These are phyloP conservation scores for Ogataea angusta DNA, from an alignment of 805 yeast species.

Conservation along the genomic window DNA sequence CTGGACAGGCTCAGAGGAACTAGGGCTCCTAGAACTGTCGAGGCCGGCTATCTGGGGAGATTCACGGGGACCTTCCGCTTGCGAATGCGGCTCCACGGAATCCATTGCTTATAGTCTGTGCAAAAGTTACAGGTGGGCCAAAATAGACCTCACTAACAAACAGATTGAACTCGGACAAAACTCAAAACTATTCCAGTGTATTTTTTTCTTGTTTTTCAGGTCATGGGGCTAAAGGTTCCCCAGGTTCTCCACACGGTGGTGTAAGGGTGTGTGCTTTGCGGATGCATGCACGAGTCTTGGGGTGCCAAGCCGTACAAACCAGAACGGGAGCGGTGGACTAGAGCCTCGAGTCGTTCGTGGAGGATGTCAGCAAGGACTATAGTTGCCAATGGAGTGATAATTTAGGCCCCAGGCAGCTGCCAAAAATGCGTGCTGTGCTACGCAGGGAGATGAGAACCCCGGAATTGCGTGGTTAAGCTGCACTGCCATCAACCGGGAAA, in stretches of 20 bases:
- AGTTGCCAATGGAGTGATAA: too few species aligned
- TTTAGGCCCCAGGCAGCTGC: neutral
- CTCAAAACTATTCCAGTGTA: neutral
- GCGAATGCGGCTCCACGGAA: neutral
- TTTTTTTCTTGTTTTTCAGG: slow-evolving; percentile 1
- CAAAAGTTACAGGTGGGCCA: neutral
- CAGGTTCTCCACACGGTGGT: slow-evolving; percentile 8
- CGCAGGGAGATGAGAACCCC: neutral
- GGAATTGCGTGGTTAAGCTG: slow-evolving; percentile 2
- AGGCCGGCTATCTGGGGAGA: neutral
- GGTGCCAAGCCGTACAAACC: too few species aligned
- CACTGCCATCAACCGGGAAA: too few species aligned
- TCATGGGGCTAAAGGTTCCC: slow-evolving; percentile 3
- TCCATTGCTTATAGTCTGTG: neutral
- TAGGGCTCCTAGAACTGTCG: neutral
- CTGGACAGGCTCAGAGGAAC: neutral
- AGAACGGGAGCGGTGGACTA: neutral
- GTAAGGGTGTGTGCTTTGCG: slow-evolving; percentile 2
- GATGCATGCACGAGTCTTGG: neutral
- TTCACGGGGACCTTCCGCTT: slow-evolving; percentile 2
- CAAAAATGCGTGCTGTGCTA: neutral
- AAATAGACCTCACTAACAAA: neutral
- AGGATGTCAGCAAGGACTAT: too few species aligned
- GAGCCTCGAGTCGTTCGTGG: too few species aligned
- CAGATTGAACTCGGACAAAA: neutral